phyloP scores from a whole-genome alignment of 1,284 basidiomycete genomes.

The Baeospora myosura region DNA sequence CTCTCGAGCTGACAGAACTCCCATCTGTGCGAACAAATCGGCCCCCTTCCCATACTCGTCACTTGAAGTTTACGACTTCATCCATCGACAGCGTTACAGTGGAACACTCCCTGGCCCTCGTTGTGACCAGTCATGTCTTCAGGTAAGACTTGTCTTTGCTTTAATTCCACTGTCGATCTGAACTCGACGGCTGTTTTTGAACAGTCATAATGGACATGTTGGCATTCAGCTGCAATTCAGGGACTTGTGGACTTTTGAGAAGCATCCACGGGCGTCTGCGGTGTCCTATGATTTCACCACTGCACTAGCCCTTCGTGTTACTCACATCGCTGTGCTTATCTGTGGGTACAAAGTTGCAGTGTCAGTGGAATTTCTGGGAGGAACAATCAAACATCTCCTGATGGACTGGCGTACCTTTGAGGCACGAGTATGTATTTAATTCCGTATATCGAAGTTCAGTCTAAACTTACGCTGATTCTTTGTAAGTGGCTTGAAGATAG shows the following conservation, averaged over 20 bases:
- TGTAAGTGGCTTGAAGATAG: conserved; percentile 39
- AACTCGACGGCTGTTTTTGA: conserved; percentile 11
- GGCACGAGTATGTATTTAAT: conserved; percentile 25
- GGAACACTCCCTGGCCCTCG: conserved; percentile 41
- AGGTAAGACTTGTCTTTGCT: conserved; percentile 28
- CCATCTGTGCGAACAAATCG: conserved; percentile 44
- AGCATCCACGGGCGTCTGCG: conserved; percentile 31
- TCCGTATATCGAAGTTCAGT: background rate
- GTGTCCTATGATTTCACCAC: conserved; percentile 32
- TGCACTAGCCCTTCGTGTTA: conserved; percentile 24
- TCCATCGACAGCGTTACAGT: conserved; percentile 42
- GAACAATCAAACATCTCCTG: conserved; percentile 34
- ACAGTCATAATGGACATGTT: conserved; percentile 30
- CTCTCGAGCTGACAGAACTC: conserved; percentile 44
- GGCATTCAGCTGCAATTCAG: conserved; percentile 36
- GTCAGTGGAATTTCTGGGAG: conserved; percentile 31
- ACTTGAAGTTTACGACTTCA: conserved; percentile 39
- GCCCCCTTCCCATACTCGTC: conserved; percentile 37
- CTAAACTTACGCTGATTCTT: conserved; percentile 3
- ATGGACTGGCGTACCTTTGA: conserved; percentile 40
- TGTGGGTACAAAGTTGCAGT: conserved; percentile 35
- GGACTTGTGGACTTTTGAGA: conserved; percentile 37
- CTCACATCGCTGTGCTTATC: conserved; percentile 28
- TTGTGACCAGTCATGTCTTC: conserved; percentile 36
- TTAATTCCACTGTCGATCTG: conserved; percentile 11